These are phyloP conservation scores for Amanita molliuscula DNA, from an alignment of 768 basidiomycete genomes.

Conservation along the genomic window DNA sequence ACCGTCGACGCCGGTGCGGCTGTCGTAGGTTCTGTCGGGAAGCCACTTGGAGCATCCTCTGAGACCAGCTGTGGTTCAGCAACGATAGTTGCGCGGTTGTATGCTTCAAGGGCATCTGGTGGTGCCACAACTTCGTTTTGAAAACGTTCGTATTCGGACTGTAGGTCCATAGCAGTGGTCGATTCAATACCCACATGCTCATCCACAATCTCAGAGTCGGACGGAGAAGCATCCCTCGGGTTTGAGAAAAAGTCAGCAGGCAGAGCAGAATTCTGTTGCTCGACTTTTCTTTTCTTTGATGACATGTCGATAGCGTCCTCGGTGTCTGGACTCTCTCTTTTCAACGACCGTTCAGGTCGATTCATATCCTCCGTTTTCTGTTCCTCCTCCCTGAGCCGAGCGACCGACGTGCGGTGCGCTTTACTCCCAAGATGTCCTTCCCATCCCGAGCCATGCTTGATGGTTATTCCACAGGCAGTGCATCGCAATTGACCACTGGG, in stretches of 20 bases:
- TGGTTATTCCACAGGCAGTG: constrained; percentile 42
- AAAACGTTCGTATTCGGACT: constrained; percentile 54
- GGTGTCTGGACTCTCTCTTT: constrained; percentile 18
- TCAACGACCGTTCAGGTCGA: constrained; percentile 19
- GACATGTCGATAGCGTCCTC: constrained; percentile 9
- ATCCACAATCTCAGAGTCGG: constrained; percentile 33
- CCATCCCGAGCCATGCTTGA: constrained; percentile 82
- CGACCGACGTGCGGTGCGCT: constrained; percentile 58
- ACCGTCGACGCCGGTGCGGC: constrained; percentile 12
- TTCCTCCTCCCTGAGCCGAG: constrained; percentile 48
- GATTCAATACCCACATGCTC: constrained; percentile 11
- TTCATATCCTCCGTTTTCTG: constrained; percentile 20
- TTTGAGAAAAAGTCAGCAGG: constrained; percentile 81
- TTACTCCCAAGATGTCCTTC: constrained; percentile 81
- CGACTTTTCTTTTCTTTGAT: constrained; percentile 9
- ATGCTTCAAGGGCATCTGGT: constrained; percentile 37
- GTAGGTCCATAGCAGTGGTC: constrained; percentile 43
- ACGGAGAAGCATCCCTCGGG: constrained; percentile 33
- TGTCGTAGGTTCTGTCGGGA: constrained; percentile 6
- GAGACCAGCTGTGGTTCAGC: constrained; percentile 55
- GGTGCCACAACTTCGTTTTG: constrained; percentile 49
- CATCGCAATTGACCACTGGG: constrained; percentile 62
- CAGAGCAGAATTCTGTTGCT: constrained; percentile 21
- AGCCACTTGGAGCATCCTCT: constrained; percentile 36
- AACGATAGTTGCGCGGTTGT: constrained; percentile 58